Evolutionary conservation across 345 rosid genomes (phyloP).

Genomic region (Microcos paniculata): DNA sequence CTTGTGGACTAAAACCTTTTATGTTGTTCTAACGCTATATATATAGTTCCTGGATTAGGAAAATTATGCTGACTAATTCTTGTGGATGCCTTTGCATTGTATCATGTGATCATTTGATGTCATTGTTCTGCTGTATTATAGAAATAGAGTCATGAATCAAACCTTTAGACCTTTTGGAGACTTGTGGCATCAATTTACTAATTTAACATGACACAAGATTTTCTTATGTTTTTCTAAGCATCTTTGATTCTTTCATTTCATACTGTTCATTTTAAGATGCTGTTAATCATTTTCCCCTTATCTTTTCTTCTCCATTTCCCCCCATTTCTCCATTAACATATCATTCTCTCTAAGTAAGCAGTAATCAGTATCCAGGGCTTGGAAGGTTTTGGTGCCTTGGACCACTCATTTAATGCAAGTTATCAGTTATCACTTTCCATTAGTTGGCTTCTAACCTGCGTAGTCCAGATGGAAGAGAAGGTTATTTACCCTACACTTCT

Average conservation of each 20-base stretch:
- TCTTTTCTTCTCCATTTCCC: neutral
- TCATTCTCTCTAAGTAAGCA: neutral
- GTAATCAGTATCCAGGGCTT: neutral
- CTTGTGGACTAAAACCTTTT: neutral
- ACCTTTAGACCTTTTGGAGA: neutral
- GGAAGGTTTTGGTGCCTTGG: neutral
- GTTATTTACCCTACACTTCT: neutral
- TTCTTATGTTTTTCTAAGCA: neutral
- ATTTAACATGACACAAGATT: neutral
- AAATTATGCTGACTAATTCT: neutral
- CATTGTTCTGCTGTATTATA: neutral
- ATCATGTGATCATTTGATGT: neutral
- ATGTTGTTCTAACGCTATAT: neutral
- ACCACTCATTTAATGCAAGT: neutral
- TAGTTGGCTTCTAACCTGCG: no score
- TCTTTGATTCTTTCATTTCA: neutral
- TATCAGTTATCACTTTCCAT: neutral
- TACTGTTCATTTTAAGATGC: neutral
- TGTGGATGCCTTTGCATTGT: no score
- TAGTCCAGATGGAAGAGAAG: no score
- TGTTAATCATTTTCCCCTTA: neutral
- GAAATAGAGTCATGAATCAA: neutral
- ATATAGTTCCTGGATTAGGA: neutral
- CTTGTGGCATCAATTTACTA: neutral
- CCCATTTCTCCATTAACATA: neutral